Evolutionary conservation across 176 grass and related monocot species (phyloP), one percentile per base, ranked within the genome.

Genomic region (Chloris gayana): DNA sequence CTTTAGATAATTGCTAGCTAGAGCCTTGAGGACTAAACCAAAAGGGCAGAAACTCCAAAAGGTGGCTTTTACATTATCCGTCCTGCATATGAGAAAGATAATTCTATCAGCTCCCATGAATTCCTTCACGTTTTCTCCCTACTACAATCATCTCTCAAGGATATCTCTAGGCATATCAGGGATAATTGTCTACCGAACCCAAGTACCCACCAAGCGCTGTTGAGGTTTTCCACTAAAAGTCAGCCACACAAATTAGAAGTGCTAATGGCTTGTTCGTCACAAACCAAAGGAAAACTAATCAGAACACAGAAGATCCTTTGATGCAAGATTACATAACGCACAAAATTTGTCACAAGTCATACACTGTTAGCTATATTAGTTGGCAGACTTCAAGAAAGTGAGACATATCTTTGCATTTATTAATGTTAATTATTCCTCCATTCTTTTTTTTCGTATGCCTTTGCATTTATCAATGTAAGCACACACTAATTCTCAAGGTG

Each of bases 1-100:
- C 89, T 87, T 91, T 91, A 91, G 56, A 85, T 87, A 74, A 84
- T 84, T 77, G 81, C 89, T 91, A 91, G 76, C 76, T 91, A 91
- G 38, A 71, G 32, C 46, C 81, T 91, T 91, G 85, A 74, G 63
- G 80, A 70, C 85, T 91, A 87, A 84, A 84, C 75, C 84, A 84
- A 87, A 91, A 91, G 70, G 85, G 76, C 84, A 87, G 80, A 66
- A 84, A 84, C 85, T 91, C 85, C 85, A 84, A 87, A 83, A 87
- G 47, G 71, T 85, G 66, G 70, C 89, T 77, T 84, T 84, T 84
- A 91, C 50, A 80, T 81, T 84, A 81, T 91, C 74, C 60, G 82
- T 81, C 88, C 88, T 90, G 88, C 88, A 90, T 86, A 66, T 86
- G 88, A 90, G 83, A 90, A 90, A 90, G 83, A 83, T 90, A 90